Base-by-base conservation (phyloP, 2,329 filamentous ascomycete genomes). In the Sporothrix brasiliensis region DNA sequence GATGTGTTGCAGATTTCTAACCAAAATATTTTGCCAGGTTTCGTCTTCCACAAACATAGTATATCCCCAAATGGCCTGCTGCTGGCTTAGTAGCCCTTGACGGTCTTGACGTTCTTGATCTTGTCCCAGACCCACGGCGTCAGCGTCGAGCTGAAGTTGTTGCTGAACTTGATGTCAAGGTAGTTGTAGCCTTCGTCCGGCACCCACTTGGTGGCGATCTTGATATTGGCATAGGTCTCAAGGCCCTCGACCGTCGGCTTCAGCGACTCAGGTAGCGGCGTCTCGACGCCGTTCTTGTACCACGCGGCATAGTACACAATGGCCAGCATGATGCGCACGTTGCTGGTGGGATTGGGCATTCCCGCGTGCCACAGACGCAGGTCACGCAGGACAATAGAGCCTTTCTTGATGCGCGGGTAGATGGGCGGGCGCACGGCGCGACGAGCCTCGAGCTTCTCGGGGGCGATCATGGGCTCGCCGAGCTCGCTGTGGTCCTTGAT, bases 351-450 rank as follows among this genome's bases (percentile, higher is more conserved):
- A 47, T 72, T 72, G n/a, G 71, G 69, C 69, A 72, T 69, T n/a
- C 71, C 71, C 21, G 71, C 71, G 47, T 72, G 71, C 65, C 88
- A 90, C 7, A 89, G 81, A n/a, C 87, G 79, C 67, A 90, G 76
- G 75, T 90, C 87, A 1, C 88, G 81, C 44, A 90, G 75, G 44
- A 89, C 80, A 21, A 89, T 60, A 2, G 61, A 60, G 10, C 88
- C 87, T 74, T 86, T 87, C 49, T 80, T 79, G 0, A 88, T 81
- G 19, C 67, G 67, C 39, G 70, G 70, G 50, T 69, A 69, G 47
- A 52, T 27, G 14, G 2, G 77, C 69, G 0, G 86, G 85, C 74
- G 88, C 86, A 13, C 81, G 67, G 65, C 34, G 75, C 0, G 85
- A 85, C 6, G 82, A 80, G 7, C 81, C 77, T 2, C 79, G 0